phyloP scores from a whole-genome alignment of 1,284 basidiomycete species.

The Cerioporus squamosus region DNA sequence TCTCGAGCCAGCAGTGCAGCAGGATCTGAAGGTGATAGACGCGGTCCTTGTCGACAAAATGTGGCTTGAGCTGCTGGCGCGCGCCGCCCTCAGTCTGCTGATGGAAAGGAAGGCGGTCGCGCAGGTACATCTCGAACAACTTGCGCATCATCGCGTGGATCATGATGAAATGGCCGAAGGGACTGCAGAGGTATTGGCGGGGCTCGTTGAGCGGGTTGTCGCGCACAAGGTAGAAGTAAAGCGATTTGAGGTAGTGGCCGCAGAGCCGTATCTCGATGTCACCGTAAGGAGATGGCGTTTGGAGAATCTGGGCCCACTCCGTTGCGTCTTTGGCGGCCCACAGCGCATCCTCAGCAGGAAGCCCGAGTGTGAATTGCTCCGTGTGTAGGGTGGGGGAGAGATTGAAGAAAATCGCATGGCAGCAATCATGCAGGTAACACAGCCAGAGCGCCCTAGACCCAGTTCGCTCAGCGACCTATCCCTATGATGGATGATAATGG shows the following conservation, averaged over 20 bases:
- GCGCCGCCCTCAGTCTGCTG: slow-evolving; percentile 1
- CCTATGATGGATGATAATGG: slow-evolving; percentile 4
- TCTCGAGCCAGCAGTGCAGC: slow-evolving; percentile 62
- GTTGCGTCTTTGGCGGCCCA: slow-evolving; percentile 53
- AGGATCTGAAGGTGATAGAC: slow-evolving; percentile 51
- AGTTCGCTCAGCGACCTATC: slow-evolving; percentile 17
- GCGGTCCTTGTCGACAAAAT: slow-evolving; percentile 26
- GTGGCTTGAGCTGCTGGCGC: slow-evolving; percentile 30
- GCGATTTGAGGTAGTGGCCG: slow-evolving; percentile 47
- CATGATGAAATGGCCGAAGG: slow-evolving; percentile 65
- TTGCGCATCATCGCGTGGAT: slow-evolving; percentile 62
- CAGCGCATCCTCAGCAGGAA: slow-evolving; percentile 58
- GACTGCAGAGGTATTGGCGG: slow-evolving; percentile 42
- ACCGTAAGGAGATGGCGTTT: slow-evolving; percentile 50
- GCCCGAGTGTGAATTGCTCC: slow-evolving; percentile 51
- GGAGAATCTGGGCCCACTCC: slow-evolving; percentile 52
- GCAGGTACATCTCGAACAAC: slow-evolving; percentile 37
- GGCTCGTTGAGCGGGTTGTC: slow-evolving; percentile 40
- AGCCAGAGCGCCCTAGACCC: slow-evolving; percentile 49
- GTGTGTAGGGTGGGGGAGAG: slow-evolving; percentile 51
- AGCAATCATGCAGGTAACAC: slow-evolving; percentile 62
- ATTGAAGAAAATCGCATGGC: slow-evolving; percentile 57
- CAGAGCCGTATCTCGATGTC: slow-evolving; percentile 42
- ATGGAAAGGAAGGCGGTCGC: slow-evolving; percentile 24
- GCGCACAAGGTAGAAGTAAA: slow-evolving; percentile 43